Base-by-base conservation (phyloP, 1,284 basidiomycete species). In the Moesziomyces sp. region DNA sequence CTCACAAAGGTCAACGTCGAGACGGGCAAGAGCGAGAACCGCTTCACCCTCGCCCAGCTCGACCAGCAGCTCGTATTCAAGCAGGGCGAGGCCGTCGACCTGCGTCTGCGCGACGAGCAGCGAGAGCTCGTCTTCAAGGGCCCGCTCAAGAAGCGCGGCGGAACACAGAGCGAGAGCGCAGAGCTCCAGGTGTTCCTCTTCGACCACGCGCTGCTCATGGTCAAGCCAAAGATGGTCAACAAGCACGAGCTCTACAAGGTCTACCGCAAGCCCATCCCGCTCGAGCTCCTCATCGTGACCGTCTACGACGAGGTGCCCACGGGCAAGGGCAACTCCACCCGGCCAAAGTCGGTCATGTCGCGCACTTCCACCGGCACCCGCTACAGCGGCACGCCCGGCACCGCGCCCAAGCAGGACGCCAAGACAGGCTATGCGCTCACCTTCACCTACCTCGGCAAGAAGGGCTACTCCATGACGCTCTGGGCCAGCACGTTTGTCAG, bases 141-240 rank as follows among this genome's bases (percentile, higher is more conserved):
- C n/a, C 87, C 91, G 35, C 87, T 99, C 78, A 97, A 94, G 85
- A 93, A 94, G 82, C 90, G 95, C 7, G 94, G 95, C 52, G 90
- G 87, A 18, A 76, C 80, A 16, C 81, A 83, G 57, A 90, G 90
- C 77, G 92, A 93, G 79, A 91, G 87, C 72, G 91, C 94, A 8
- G 96, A 99, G 83, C 87, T 98, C 57, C 89, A 94, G 77, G 92
- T 97, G 5, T 97, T 97, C 87, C 86, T 99, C 75, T 97, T 99
- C 81, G 97, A 99, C 84, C 96, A 99, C 85, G 95, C 95, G 0
- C 86, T 99, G 55, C 86, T 99, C 47, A 93, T 99, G 88, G 94
- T 93, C 74, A 99, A 99, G 87, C 89, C 91, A 78, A 95, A 89
- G 84, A 92, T 85, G 82, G 91, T 87, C 52, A 92, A 91, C 85